Evolutionary conservation across 2,329 filamentous ascomycete species (phyloP), one percentile per base, ranked within the genome.

Genomic region (Chrysosporium queenslandicum): DNA sequence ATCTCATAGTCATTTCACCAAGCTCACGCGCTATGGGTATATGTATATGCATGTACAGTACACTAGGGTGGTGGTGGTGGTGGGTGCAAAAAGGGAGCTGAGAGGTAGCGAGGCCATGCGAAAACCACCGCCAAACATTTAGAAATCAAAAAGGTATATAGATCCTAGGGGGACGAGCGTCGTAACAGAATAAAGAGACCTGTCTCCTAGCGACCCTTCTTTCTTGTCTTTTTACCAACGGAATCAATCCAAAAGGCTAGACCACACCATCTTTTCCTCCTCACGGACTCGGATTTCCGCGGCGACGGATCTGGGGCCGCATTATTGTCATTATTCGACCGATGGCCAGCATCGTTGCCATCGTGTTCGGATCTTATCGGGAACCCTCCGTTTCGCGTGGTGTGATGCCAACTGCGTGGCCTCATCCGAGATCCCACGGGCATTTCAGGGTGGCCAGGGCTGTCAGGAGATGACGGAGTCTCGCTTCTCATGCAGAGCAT

Each of bases 201-300:
- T 6, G 2, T 27, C 29, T 30, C 27, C 50, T 47, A 52, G 23
- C 50, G 50, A 34, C 36, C 32, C 29, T 39, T 52, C 32, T 47
- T 52, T 29, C 34, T 52, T 16, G 18, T 41, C 25, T 41, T 46
- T 6, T 4, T 40, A 12, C 43, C 29, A 8, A 46, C n/a, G 8
- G 47, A 42, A 25, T 34, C 29, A 36, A 43, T 27, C 30, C 34
- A 51, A 5, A 45, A 51, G 29, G 12, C 49, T 12, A 51, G 40
- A 3, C 49, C 41, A 11, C 49, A 45, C 49, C 49, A 51, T 45
- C n/a, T 43, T 5, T 20, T 27, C 25, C 39, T 45, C 30, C 16
- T 51, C 39, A 9, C 32, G 3, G n/a, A 12, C 11, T 37, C 49
- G 9, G 27, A 12, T 45, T 27, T 45, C 29, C 49, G 49, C 4